Evolutionary conservation across 2,329 filamentous ascomycete species (phyloP), one percentile per base, ranked within the genome.

Genomic region (Pezicula radicicola): DNA sequence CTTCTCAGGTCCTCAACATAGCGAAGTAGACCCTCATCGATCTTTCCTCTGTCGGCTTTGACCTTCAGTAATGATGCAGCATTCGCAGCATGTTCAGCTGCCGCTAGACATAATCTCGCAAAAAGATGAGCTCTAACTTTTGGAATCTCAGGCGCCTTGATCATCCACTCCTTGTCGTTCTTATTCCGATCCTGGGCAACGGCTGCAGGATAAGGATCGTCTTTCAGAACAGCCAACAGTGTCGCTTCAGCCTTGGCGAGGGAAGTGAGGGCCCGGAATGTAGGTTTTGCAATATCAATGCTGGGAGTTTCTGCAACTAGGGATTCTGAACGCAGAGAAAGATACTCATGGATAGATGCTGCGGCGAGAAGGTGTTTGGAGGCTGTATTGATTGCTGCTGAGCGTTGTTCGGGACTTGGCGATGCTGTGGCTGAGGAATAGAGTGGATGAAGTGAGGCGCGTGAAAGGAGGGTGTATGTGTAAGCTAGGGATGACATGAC

Each of bases 121-220:
- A 95, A 95, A 2, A 99, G 77, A 63, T 95, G 86, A 8, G 91
- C 91, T 44, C 93, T 85, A 16, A 96, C 91, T 66, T 93, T 92
- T 28, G 91, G 88, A 46, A 97, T 89, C 47, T 91, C 84, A 1
- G 93, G 91, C 0, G 91, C 82, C 63, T 88, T 90, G 69, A 94
- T 95, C 91, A 97, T 97, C 93, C 93, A 99, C 60, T 97, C 93
- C 55, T 82, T 91, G 68, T 92, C 91, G 60, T 87, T 84, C 49
- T 86, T 83, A 65, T 96, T 95, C 45, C 92, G 81, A 51, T 87
- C 83, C 63, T 96, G 89, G 1, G 91, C 84, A 2, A 96, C 87
- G 6, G 86, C 81, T 2, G 88, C 85, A 1, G 93, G 88, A 64
- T 97, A 97, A 0, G 93, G 91, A 64, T 99, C 94, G 66, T 97